phyloP scores from a whole-genome alignment of 2,329 filamentous ascomycete species.

The Epichloe hybrida region DNA sequence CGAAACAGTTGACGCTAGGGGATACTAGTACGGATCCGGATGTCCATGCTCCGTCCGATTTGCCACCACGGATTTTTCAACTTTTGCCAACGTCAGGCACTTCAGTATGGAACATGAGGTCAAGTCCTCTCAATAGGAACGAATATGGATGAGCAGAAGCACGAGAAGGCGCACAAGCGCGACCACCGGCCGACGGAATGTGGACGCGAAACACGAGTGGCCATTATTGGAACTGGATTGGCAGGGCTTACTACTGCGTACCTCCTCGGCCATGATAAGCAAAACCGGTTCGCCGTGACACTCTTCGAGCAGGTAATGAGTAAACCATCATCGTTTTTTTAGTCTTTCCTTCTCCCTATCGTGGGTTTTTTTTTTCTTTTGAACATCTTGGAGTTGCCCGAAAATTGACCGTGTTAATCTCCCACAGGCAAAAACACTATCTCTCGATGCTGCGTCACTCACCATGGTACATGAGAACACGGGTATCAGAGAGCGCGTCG shows the following conservation, averaged over 20 bases:
- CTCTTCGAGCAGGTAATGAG: slow-evolving; percentile 24
- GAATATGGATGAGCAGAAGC: not conserved
- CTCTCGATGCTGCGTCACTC: slow-evolving; percentile 26
- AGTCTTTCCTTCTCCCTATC: too few relatives aligned
- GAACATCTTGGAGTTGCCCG: too few relatives aligned
- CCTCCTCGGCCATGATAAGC: slow-evolving; percentile 19
- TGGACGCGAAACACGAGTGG: slow-evolving; percentile 9
- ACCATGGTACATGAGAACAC: slow-evolving; percentile 19
- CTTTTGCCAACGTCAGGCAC: not conserved
- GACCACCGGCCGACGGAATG: not conserved
- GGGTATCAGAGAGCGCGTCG: slow-evolving; percentile 20
- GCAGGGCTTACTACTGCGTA: slow-evolving; percentile 24
- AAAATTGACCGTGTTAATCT: not conserved
- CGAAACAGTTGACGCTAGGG: too few relatives aligned
- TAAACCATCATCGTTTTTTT: too few relatives aligned
- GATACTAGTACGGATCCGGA: too few relatives aligned
- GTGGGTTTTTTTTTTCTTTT: too few relatives aligned
- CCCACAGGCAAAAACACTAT: slow-evolving; percentile 18
- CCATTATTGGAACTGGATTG: slow-evolving; percentile 24
- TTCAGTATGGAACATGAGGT: not conserved
- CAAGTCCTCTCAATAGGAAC: not conserved
- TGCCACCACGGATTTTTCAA: too few relatives aligned
- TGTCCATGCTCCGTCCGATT: too few relatives aligned
- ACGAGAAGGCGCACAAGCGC: not conserved
- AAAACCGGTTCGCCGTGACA: slow-evolving; percentile 19